Base-by-base conservation (phyloP, 2,329 filamentous ascomycete genomes). In the Arthrocladium fulminans region DNA sequence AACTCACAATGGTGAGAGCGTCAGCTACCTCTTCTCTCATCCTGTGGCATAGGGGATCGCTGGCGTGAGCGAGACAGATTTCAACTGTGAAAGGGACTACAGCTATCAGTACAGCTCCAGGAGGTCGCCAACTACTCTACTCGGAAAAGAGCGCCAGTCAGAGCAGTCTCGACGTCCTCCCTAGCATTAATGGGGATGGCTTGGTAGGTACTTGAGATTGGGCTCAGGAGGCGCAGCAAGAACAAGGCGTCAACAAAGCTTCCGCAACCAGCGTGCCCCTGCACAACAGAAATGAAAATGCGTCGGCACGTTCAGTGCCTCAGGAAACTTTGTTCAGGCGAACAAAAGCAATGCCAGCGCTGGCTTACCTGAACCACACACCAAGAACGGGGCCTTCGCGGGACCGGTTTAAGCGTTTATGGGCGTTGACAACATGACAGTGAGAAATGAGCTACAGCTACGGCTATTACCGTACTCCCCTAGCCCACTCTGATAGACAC, bases 1-100 rank as follows among this genome's bases (percentile, higher is more conserved):
- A 52, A 74, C 71, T 17, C 71, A 74, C 55, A 74, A 74, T 56
- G 71, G 71, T 50, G 71, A 74, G 60, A 72, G 69, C 27, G 71
- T 74, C 30, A 72, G 69, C 59, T 74, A 72, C 61, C 60, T 74
- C 57, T 74, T 74, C 59, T 72, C 67, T 40, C 70, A 73, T 60
- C 65, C 69, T 39, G 68, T 71, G 38, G 63, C 45, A 45, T 45
- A 45, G 43, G 29, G 37, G 24, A 38, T 17, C 13, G 30, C 20
- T 9, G 43, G 43, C 23, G 37, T 25, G 30, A 35, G 29, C 27
- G 43, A 45, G 25, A 24, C 17, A 17, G 19, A 24, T 19, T 37
- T 37, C 20, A 35, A 24, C 6, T 6, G 10, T 37, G 13, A 45
- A 20, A 9, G 43, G 23, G 43, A 37, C 9, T 37, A 45, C 27